phyloP scores from a whole-genome alignment of 2,329 filamentous ascomycete genomes.

The Colletotrichum scovillei region DNA sequence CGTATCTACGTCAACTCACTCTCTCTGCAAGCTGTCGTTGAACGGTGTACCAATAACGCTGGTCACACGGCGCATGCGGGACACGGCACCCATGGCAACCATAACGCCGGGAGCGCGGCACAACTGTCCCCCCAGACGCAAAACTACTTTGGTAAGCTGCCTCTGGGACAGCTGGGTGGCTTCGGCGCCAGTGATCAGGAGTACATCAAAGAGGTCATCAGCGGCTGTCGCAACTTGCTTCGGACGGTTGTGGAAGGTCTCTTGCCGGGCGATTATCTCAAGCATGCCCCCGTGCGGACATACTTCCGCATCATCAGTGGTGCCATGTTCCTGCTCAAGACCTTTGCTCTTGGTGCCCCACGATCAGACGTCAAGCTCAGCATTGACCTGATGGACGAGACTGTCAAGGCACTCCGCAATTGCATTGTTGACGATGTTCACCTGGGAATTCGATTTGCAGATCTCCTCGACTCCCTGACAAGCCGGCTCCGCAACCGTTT shows the following conservation, averaged over 20 bases:
- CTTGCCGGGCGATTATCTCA: conserved; percentile 79
- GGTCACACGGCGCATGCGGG: conserved; percentile 52
- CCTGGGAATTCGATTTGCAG: conserved; percentile 84
- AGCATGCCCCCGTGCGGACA: conserved; percentile 84
- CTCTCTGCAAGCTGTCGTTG: conserved; percentile 92
- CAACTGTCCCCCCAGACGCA: conserved; percentile 72
- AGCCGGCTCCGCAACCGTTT: conserved; percentile 80
- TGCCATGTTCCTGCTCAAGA: conserved; percentile 87
- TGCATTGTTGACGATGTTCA: conserved; percentile 89
- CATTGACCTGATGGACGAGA: conserved; percentile 79
- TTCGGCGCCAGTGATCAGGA: conserved; percentile 76
- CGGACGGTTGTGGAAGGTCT: conserved; percentile 82
- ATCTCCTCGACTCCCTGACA: conserved; percentile 83
- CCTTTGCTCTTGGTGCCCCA: conserved; percentile 83
- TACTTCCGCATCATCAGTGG: conserved; percentile 90
- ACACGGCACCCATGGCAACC: conserved; percentile 43
- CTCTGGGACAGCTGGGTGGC: conserved; percentile 71
- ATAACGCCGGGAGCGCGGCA: conserved; percentile 49
- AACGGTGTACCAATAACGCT: conserved; percentile 86
- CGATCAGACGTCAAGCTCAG: conserved; percentile 82
- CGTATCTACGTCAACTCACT: conserved; percentile 95
- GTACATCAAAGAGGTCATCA: conserved; percentile 81
- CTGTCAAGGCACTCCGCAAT: conserved; percentile 78
- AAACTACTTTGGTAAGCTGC: conserved; percentile 73
- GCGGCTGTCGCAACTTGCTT: conserved; percentile 81